Evolutionary conservation across 192 early-diverging fungal species (phyloP).

Genomic region (Coemansia asiatica): DNA sequence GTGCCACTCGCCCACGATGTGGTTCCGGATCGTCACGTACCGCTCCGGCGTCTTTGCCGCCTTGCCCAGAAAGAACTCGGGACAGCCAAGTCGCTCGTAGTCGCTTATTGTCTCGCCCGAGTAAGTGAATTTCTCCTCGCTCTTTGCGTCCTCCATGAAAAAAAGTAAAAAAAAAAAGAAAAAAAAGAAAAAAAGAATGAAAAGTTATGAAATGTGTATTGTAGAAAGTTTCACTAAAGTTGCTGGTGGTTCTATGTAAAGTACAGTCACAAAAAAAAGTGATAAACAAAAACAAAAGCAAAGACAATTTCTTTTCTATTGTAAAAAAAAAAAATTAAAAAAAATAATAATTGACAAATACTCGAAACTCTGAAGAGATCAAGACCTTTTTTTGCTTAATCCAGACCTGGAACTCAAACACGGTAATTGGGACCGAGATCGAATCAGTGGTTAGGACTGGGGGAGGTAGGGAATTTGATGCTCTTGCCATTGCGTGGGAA

Average conservation of each 20-base stretch:
- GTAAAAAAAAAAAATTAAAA: background rate
- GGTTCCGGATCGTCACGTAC: conserved; percentile 85
- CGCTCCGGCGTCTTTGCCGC: conserved; percentile 82
- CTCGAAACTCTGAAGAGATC: background rate
- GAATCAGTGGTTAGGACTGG: background rate
- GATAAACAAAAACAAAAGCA: background rate
- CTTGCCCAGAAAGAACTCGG: conserved; percentile 70
- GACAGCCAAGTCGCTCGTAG: conserved; percentile 25
- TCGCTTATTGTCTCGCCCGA: conserved; percentile 11
- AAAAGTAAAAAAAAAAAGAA: background rate
- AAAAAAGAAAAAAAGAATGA: background rate
- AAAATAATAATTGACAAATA: no score
- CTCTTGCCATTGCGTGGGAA: background rate
- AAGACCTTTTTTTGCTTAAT: background rate
- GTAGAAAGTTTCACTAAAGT: no score
- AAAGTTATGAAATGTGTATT: no score
- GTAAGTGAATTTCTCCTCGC: conserved; percentile 4
- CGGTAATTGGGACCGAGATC: background rate
- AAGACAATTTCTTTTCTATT: background rate
- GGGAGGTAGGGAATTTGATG: background rate
- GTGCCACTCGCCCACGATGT: conserved; percentile 82
- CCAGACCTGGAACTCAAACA: background rate
- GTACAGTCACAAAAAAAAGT: no score
- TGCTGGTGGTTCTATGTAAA: background rate
- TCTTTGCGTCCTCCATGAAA: background rate